Conservation (phyloP, 2,329 filamentous ascomycete species). For the Tolypocladium album region DNA sequence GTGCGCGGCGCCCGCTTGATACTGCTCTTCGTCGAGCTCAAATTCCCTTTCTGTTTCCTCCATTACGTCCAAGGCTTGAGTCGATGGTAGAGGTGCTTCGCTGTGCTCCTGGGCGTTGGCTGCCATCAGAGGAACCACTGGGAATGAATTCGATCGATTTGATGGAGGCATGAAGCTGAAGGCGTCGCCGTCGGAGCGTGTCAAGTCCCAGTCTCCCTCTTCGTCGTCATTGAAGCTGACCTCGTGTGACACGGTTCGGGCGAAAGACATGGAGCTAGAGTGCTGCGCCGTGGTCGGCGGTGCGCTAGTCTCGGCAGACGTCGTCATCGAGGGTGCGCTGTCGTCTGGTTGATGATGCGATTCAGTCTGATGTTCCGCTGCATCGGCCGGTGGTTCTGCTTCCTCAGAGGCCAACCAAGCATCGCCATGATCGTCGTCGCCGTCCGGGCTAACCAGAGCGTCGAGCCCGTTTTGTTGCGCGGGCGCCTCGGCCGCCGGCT, state of each 20-base stretch:
- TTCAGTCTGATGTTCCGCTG: slow-evolving; percentile 5
- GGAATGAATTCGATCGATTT: slow-evolving; percentile 54
- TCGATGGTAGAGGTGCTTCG: slow-evolving; percentile 32
- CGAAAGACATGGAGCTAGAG: slow-evolving; percentile 51
- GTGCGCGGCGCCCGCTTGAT: slow-evolving; percentile 8
- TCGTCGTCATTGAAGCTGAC: slow-evolving; percentile 49
- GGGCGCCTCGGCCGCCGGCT: not conserved
- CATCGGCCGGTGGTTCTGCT: slow-evolving; percentile 4
- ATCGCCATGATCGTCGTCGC: slow-evolving; percentile 11
- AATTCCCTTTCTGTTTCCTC: slow-evolving; percentile 39
- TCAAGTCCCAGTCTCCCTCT: slow-evolving; percentile 45
- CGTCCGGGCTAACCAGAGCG: slow-evolving; percentile 1
- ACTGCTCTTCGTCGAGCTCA: slow-evolving; percentile 28
- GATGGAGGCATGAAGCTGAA: slow-evolving; percentile 49
- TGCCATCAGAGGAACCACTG: slow-evolving; percentile 36
- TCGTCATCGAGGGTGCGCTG: too few relatives aligned
- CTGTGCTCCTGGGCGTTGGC: slow-evolving; percentile 14
- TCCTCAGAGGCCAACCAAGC: slow-evolving; percentile 14
- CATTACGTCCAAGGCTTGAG: slow-evolving; percentile 42
- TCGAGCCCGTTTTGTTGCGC: not conserved
- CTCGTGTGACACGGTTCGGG: slow-evolving; percentile 52
- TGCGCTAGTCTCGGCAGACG: not conserved
- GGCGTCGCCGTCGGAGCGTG: slow-evolving; percentile 41
- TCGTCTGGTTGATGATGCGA: not conserved
- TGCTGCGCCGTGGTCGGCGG: slow-evolving; percentile 36